Base-by-base conservation (phyloP, 352 stramenopile species). In the Aphanomyces euteiches region DNA sequence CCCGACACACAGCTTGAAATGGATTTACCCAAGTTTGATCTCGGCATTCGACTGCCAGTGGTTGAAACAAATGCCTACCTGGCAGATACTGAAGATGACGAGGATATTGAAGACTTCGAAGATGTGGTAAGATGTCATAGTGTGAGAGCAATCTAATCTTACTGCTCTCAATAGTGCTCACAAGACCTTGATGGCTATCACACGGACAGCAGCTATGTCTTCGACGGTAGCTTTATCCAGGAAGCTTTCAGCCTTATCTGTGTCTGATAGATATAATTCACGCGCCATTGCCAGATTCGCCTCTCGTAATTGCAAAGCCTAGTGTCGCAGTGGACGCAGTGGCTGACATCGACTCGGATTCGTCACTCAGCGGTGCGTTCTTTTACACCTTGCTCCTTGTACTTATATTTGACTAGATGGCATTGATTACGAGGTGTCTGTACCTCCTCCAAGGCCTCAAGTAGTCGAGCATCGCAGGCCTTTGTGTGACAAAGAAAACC, bases 171-270 rank as follows among this genome's bases (percentile, higher is more conserved):
- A 5, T 45, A 43, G 64, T 61, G 54, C 37, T 41, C 54, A 17
- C 54, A 61, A 37, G 54, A 61, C 21, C 43, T 61, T 12, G 54
- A 61, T 15, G 54, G 54, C 7, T 61, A 70, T 10, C n/a, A 41
- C 34, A 53, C 34, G 12, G 64, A 70, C 17, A 48, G 21, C 36
- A 61, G 64, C 64, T 70, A 47, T 61, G 47, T 70, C 48, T 70
- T 63, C 5, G 64, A 70, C 43, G 47, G 64, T 70, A 70, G 1
- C 19, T 7, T n/a, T 19, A 38, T 36, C 57, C 7, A 21, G 1
- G 12, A 7, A 21, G 8, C 34, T 17, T 5, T 56, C 43, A 12
- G 28, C 1, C 28, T 28, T 2, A 19, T 66, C 12, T 7, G 57
- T 66, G 8, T 13, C 40, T 57, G 6, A 34, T 54, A 70, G 64